Percentiles rank a stretch among this genome's conserved stretches.
These are phyloP conservation scores for Tilletia indica DNA, from an alignment of 1,284 basidiomycete species.

Conservation along the genomic window DNA sequence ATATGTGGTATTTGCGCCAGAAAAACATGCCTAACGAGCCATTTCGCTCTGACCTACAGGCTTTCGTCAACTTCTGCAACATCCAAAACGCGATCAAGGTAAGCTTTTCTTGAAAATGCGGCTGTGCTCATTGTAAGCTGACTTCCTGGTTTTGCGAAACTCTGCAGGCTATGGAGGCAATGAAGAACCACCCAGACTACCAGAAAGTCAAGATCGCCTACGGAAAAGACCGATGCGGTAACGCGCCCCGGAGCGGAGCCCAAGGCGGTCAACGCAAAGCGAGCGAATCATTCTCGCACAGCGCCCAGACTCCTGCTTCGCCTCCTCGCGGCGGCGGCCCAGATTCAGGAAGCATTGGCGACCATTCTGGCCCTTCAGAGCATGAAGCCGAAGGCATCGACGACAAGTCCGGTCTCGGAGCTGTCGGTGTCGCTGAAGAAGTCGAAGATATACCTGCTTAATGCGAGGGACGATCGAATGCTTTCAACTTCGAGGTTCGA, in stretches of 20 bases:
- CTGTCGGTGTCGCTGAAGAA: constrained; percentile 14
- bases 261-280: constrained; percentile 18
- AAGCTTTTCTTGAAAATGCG: not conserved
- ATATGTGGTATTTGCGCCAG: not conserved
- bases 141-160: not conserved
- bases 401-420: not conserved
- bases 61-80: constrained; percentile 55
- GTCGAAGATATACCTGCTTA: not conserved
- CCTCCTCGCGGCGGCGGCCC: not conserved
- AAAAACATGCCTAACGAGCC: constrained; percentile 8
- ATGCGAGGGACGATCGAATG: no score
- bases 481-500: not conserved
- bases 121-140: not conserved
- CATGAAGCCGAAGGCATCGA: not conserved
- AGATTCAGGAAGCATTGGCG: not conserved
- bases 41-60: constrained; percentile 19
- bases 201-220: constrained; percentile 49
- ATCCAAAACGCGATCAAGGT: constrained; percentile 54
- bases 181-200: constrained; percentile 54
- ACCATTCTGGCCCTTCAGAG: not conserved
- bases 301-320: not conserved
- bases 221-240: constrained; percentile 54
- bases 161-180: constrained; percentile 47
- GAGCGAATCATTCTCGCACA: constrained; percentile 6
- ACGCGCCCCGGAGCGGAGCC: constrained; percentile 38